Conservation (phyloP, 768 basidiomycete species). For the Exidia glandulosa region DNA sequence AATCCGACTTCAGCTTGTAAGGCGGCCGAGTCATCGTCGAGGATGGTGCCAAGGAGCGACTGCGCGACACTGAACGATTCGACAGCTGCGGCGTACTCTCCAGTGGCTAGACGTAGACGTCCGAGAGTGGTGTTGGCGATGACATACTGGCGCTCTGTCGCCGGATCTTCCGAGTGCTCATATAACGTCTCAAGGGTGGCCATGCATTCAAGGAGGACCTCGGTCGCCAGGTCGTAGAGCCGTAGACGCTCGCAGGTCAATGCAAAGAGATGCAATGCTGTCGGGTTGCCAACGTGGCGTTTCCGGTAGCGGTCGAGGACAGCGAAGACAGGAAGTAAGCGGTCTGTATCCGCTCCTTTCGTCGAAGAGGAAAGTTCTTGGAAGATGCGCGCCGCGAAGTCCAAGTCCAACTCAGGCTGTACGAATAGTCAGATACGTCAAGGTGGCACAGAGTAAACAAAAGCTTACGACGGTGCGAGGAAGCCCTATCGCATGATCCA, state of each 20-base stretch:
- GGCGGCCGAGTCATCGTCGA: slow-evolving; percentile 21
- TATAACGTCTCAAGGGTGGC: slow-evolving; percentile 72
- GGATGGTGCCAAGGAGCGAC: slow-evolving; percentile 52
- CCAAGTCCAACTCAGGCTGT: slow-evolving; percentile 75
- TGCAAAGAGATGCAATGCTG: slow-evolving; percentile 72
- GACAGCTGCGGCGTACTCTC: slow-evolving; percentile 47
- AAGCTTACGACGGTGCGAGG: slow-evolving; percentile 44
- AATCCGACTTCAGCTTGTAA: slow-evolving; percentile 56
- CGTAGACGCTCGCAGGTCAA: slow-evolving; percentile 80
- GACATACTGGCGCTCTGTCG: slow-evolving; percentile 66
- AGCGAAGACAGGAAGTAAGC: slow-evolving; percentile 69
- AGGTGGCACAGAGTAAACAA: not conserved
- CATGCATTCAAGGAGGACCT: slow-evolving; percentile 51
- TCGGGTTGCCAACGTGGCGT: slow-evolving; percentile 53
- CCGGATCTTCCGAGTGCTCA: slow-evolving; percentile 74
- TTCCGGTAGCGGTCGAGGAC: slow-evolving; percentile 66
- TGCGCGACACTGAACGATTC: slow-evolving; percentile 63
- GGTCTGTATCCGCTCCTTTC: slow-evolving; percentile 22
- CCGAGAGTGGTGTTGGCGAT: slow-evolving; percentile 77
- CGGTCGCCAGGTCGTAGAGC: slow-evolving; percentile 48
- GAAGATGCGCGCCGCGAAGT: slow-evolving; percentile 57
- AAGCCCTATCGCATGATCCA: slow-evolving; percentile 63
- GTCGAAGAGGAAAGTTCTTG: slow-evolving; percentile 20
- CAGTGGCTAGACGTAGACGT: slow-evolving; percentile 53
- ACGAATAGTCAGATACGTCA: not conserved